Percentiles rank a stretch among this genome's conserved stretches.
Evolutionary conservation across 257 asterid species (phyloP).

Genomic region (Solanum lycopersicoides): DNA sequence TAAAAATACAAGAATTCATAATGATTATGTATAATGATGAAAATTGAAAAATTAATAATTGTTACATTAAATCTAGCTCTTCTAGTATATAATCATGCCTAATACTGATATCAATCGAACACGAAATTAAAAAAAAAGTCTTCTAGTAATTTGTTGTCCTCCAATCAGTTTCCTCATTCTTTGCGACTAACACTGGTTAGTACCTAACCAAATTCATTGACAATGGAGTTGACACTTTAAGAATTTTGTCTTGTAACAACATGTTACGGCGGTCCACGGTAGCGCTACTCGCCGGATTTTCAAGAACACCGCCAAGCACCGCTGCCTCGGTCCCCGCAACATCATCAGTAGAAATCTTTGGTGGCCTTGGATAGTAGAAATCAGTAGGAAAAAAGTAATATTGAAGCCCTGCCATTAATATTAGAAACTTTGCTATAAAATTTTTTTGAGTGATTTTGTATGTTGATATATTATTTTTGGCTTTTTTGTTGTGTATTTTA

Average conservation of each 20-base stretch:
- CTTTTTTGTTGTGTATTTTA: neutral
- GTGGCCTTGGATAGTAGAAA: slow-evolving; percentile 38
- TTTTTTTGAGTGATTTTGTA: neutral
- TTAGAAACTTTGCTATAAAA: neutral
- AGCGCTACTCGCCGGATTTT: neutral
- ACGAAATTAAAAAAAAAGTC: too few species aligned
- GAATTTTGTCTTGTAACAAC: neutral
- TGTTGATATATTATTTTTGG: neutral
- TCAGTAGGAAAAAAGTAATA: slow-evolving; percentile 50
- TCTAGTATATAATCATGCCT: neutral
- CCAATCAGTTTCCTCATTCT: neutral
- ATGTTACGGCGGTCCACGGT: neutral
- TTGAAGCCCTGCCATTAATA: slow-evolving; percentile 40
- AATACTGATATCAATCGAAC: neutral
- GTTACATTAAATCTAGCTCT: neutral
- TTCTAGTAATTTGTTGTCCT: neutral
- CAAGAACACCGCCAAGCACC: neutral
- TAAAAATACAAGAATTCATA: neutral
- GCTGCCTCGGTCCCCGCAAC: neutral
- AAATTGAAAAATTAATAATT: too few species aligned
- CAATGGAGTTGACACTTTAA: neutral
- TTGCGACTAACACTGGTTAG: neutral
- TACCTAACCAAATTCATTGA: neutral
- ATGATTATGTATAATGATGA: neutral
- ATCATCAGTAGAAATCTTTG: neutral